Conservation (phyloP, 768 basidiomycete species). For the Podaxis sp. region DNA sequence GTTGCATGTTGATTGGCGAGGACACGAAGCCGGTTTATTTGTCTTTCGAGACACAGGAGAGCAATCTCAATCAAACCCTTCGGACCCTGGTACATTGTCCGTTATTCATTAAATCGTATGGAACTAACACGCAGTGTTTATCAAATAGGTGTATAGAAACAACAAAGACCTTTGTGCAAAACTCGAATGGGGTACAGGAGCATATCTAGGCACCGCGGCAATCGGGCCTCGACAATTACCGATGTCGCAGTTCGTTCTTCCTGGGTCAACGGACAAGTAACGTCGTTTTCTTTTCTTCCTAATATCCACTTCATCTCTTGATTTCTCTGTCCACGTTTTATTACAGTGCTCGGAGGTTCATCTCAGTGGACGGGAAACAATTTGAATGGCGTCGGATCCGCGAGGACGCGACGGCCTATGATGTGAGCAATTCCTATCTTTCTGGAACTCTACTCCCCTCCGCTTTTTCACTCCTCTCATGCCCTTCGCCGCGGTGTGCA, state of each 20-base stretch:
- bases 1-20: slow-evolving; percentile 67
- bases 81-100: slow-evolving; percentile 47
- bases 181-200: slow-evolving; percentile 52
- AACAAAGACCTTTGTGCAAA: slow-evolving; percentile 48
- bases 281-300: slow-evolving; percentile 15
- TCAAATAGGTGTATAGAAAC: slow-evolving; percentile 42
- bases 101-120: slow-evolving; percentile 17
- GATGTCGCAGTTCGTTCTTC: slow-evolving; percentile 62
- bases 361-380: slow-evolving; percentile 51
- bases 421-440: slow-evolving; percentile 42
- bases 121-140: slow-evolving; percentile 15
- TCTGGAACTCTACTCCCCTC: not conserved
- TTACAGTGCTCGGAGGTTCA: slow-evolving; percentile 59
- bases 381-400: slow-evolving; percentile 67
- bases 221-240: slow-evolving; percentile 54
- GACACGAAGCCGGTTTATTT: slow-evolving; percentile 59
- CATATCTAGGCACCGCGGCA: slow-evolving; percentile 55
- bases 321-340: slow-evolving; percentile 17
- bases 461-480: not conserved
- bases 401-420: slow-evolving; percentile 53
- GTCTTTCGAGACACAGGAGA: slow-evolving; percentile 62
- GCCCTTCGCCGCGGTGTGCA: not conserved
- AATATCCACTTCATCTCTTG: slow-evolving; percentile 3
- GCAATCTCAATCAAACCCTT: slow-evolving; percentile 39
- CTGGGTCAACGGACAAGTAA: slow-evolving; percentile 53